Conservation (phyloP, 2,329 filamentous ascomycete genomes). For the Stachybotrys echinatus region DNA sequence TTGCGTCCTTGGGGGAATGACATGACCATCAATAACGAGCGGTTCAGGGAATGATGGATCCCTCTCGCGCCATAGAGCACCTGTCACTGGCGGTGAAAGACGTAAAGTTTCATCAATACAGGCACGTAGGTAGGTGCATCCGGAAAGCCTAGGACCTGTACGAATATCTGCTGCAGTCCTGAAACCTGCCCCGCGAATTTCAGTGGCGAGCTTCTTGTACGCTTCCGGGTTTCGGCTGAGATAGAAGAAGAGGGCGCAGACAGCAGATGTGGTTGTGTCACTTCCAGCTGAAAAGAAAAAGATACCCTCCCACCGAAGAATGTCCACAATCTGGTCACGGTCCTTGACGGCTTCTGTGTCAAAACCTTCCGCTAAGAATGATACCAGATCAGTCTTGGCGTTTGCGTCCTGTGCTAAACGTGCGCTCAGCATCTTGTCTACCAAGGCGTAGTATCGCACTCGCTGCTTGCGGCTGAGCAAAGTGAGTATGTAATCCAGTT, state of each 20-base stretch:
- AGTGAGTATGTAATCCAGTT: background rate
- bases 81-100: background rate
- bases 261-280: background rate
- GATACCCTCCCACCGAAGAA: background rate
- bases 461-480: background rate
- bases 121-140: background rate
- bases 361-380: no score
- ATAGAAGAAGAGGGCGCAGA: background rate
- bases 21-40: background rate
- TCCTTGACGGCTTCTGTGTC: background rate
- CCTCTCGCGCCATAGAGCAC: background rate
- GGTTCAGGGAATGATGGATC: background rate
- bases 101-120: constrained; percentile 1
- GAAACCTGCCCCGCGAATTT: background rate
- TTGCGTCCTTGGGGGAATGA: background rate
- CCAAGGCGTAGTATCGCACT: background rate
- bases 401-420: background rate
- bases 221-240: background rate
- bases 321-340: background rate
- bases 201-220: background rate
- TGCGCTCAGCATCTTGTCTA: background rate
- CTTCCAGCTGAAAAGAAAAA: background rate
- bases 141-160: background rate
- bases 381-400: background rate
- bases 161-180: background rate